A percentile compares a stretch with the other conserved stretches of the same genome.
Conservation (phyloP, 768 basidiomycete species). For the Podaxis sp. region DNA sequence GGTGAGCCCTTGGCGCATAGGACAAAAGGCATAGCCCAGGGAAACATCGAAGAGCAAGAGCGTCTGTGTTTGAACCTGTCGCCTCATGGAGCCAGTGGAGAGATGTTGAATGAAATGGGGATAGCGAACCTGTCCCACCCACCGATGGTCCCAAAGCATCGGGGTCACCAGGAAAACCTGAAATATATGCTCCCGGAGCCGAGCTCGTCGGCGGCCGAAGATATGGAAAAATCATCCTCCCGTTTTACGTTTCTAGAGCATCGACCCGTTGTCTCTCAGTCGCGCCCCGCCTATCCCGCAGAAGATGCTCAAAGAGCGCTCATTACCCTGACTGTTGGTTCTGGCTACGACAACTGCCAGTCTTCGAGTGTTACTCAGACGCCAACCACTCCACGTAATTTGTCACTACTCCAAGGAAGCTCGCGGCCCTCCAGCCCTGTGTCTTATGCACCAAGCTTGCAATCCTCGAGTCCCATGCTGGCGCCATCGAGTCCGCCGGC, state of each 20-base stretch:
- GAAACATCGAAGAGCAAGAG: not conserved
- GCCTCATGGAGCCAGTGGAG: not conserved
- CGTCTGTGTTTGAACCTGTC: not conserved
- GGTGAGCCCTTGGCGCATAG: not conserved
- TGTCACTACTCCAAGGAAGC: not conserved
- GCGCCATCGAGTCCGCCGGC: slow-evolving; percentile 3
- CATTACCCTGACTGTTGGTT: not conserved
- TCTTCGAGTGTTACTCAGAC: not conserved
- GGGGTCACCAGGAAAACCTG: not conserved
- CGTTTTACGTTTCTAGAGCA: not conserved
- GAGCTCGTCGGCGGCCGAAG: not conserved
- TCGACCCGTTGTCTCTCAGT: not conserved
- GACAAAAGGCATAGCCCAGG: not conserved
- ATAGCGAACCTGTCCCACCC: not conserved
- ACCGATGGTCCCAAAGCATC: not conserved
- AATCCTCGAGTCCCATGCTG: not conserved
- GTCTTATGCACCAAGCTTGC: not conserved
- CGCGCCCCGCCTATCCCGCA: not conserved
- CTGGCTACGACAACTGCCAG: not conserved
- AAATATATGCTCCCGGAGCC: not conserved
- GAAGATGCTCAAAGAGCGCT: not conserved
- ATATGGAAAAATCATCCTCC: not conserved
- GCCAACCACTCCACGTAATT: not conserved
- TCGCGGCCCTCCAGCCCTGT: not conserved
- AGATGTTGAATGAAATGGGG: not conserved